Evolutionary conservation across 176 grass and related monocot species (phyloP).

Genomic region (Ampelocalamus luodianensis): DNA sequence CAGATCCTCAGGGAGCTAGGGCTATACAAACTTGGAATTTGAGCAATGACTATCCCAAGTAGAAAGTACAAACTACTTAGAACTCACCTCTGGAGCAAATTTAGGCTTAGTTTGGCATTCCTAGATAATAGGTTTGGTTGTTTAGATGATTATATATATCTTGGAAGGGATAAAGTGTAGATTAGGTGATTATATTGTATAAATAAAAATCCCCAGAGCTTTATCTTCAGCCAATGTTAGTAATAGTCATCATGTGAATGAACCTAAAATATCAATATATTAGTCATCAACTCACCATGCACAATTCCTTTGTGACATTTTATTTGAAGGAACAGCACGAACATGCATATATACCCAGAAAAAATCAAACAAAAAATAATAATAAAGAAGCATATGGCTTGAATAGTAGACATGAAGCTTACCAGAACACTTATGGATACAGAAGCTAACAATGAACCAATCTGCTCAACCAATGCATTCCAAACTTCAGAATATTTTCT

Average conservation of each 20-base stretch:
- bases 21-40: not conserved
- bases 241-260: slow-evolving; percentile 17
- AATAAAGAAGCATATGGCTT: slow-evolving; percentile 21
- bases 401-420: slow-evolving; percentile 41
- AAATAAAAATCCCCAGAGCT: not conserved
- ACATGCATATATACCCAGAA: slow-evolving; percentile 12
- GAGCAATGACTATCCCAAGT: slow-evolving; percentile 5
- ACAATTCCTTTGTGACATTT: slow-evolving; percentile 24
- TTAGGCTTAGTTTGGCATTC: not conserved
- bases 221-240: slow-evolving; percentile 1
- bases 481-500: slow-evolving; percentile 71
- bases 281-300: slow-evolving; percentile 13
- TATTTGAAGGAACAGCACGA: not conserved
- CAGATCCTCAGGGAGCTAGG: not conserved
- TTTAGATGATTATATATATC: slow-evolving; percentile 26
- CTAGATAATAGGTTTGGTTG: not conserved
- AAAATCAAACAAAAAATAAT: slow-evolving; percentile 5
- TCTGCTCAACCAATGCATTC: slow-evolving; percentile 87
- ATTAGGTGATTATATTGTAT: slow-evolving; percentile 20
- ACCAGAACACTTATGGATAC: slow-evolving; percentile 91
- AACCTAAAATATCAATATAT: slow-evolving; percentile 16
- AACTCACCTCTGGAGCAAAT: not conserved
- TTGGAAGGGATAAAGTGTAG: not conserved
- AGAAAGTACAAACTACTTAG: not conserved
- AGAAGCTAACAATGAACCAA: slow-evolving; percentile 77